Evolutionary conservation across 495 filamentous ascomycete species (phyloP), one percentile per base, ranked within the genome.

Genomic region (Cladorrhinum samala): DNA sequence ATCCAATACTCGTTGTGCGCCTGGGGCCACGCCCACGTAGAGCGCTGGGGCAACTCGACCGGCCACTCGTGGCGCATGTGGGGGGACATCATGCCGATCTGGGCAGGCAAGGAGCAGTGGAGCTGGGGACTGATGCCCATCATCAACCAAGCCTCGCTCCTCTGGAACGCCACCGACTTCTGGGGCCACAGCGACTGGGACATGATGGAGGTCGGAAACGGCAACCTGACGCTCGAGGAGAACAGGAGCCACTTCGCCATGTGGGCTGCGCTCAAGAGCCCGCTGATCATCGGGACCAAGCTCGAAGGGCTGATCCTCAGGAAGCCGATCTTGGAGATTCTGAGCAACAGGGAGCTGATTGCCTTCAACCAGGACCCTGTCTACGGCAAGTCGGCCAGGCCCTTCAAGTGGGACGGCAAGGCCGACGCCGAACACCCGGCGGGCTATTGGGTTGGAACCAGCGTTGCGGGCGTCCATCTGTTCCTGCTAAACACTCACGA

Each of bases 201-300:
- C 59, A 86, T 86, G 83, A 72, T 87, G 0, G 84, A 87, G 54
- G 73, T 87, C 21, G 83, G 84, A 5, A 86, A 86, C 58, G 82
- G 82, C 2, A 68, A 71, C 2, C 66, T 86, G 39, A 82, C 75
- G 2, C 50, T 74, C 2, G 72, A 65, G 3, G 69, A 76, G 64
- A 54, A 60, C 25, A 56, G 68, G 9, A 57, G 63, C 8, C 74
- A 78, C 56, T 73, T 76, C 46, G 66, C 67, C 19, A 33, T 65
- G 44, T 69, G 63, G 71, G 62, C 50, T 11, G 42, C 37, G 1
- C 38, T 53, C 38, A 60, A 67, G 56, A 41, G 23, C 4, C 61
- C 66, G 8, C 41, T 71, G 0, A 64, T 70, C 25, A 57, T 75
- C 41, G 64, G 57, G 14, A 69, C 61, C 45, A 25, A 39, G 19